These are phyloP conservation scores for Pestalotiopsis sp. DNA, from an alignment of 2,329 filamentous ascomycete genomes.

Conservation along the genomic window DNA sequence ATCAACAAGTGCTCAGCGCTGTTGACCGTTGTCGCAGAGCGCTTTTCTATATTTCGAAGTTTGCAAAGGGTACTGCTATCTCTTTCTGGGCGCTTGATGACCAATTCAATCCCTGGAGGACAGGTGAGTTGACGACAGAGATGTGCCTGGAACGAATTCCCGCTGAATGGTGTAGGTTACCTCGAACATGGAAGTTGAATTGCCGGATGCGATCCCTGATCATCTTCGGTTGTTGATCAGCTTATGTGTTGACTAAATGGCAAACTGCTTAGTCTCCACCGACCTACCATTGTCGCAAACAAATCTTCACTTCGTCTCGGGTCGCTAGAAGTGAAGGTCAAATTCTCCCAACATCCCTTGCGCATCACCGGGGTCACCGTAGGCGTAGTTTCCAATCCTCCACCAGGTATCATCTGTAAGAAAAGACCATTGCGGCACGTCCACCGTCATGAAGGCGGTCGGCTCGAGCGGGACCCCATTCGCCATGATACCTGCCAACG, in stretches of 20 bases:
- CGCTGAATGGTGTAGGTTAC: background rate
- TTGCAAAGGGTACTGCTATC: background rate
- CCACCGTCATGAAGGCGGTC: background rate
- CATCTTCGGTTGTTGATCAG: background rate
- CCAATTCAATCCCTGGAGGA: background rate
- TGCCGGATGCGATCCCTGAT: background rate
- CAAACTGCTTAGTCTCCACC: background rate
- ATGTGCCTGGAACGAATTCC: background rate
- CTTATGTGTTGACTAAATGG: background rate
- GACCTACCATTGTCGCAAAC: background rate
- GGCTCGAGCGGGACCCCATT: background rate
- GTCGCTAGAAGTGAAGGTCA: background rate
- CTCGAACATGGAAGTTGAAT: background rate
- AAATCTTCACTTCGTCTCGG: background rate
- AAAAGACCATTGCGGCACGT: constrained; percentile 10
- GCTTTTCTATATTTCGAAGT: background rate
- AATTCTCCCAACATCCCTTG: background rate
- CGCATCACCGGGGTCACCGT: constrained; percentile 16
- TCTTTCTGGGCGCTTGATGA: background rate
- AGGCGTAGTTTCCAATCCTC: constrained; percentile 24
- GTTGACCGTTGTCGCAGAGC: background rate
- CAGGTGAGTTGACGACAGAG: background rate
- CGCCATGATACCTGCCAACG: background rate
- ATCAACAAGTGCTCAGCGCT: constrained; percentile 6
- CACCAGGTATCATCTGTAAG: constrained; percentile 20